Conservation (phyloP, 108 stramenopile genomes). For the Cyclostephanos invisitatus region DNA sequence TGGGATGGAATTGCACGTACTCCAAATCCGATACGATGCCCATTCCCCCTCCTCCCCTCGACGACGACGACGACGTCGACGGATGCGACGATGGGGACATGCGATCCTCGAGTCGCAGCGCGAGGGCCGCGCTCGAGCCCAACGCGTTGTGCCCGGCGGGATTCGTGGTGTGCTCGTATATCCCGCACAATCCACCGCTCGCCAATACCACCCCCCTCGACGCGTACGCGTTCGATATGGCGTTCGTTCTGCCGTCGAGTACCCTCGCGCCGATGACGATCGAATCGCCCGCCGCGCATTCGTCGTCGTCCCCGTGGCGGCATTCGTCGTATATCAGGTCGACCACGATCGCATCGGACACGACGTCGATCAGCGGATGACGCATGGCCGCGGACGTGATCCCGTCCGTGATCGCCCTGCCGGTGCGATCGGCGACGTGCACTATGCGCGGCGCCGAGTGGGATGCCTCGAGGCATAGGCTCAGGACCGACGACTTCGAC, state of each 20-base stretch:
- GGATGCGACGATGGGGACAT: neutral
- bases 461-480: conserved; percentile 75
- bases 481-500: conserved; percentile 1
- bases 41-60: neutral
- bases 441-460: conserved; percentile 92
- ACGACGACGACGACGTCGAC: neutral
- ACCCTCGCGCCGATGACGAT: conserved; percentile 46
- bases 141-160: conserved; percentile 89
- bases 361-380: conserved; percentile 87
- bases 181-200: conserved; percentile 87
- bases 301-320: neutral
- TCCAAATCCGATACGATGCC: conserved; percentile 79
- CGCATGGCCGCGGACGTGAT: conserved; percentile 72
- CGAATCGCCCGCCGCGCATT: neutral
- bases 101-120: conserved; percentile 40
- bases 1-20: conserved; percentile 97
- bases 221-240: conserved; percentile 35
- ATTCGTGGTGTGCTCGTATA: conserved; percentile 95
- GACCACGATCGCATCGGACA: conserved; percentile 79
- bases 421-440: conserved; percentile 90
- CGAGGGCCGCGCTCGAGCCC: conserved; percentile 87
- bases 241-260: conserved; percentile 26
- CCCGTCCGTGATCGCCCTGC: conserved; percentile 85
- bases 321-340: conserved; percentile 67
- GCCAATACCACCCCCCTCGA: conserved; percentile 83